phyloP scores from a whole-genome alignment of 768 basidiomycete species.

The Kwoniella dejecticola region DNA sequence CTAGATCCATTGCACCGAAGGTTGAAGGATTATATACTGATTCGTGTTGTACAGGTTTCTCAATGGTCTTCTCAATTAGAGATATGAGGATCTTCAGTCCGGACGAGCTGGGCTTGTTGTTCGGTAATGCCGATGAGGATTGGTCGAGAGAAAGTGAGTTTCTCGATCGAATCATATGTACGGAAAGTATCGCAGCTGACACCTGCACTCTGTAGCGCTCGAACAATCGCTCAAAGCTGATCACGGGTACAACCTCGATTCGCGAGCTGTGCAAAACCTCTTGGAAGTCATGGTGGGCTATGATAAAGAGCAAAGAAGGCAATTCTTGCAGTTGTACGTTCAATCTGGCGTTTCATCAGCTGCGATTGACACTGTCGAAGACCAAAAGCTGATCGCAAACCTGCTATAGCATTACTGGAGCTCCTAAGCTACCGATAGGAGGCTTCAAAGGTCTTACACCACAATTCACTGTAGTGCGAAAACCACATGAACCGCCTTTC shows the following conservation, averaged over 20 bases:
- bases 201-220: constrained; percentile 63
- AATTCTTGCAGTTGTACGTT: constrained; percentile 78
- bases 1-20: background rate
- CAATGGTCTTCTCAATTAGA: constrained; percentile 84
- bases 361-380: too few species aligned
- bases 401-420: constrained; percentile 72
- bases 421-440: constrained; percentile 93
- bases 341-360: background rate
- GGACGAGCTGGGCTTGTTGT: constrained; percentile 92
- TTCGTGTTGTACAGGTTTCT: constrained; percentile 42
- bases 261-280: constrained; percentile 82
- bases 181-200: background rate
- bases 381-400: background rate
- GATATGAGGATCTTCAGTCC: constrained; percentile 90
- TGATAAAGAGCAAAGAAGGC: constrained; percentile 71
- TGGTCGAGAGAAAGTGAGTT: constrained; percentile 86
- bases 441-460: constrained; percentile 96
- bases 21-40: background rate
- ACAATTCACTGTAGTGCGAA: constrained; percentile 91
- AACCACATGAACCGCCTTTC: constrained; percentile 88
- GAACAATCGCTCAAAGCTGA: constrained; percentile 92
- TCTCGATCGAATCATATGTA: background rate
- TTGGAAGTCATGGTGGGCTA: constrained; percentile 83
- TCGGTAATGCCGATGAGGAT: constrained; percentile 96
- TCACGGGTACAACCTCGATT: constrained; percentile 96